Evolutionary conservation across 148 eudicot genomes (phyloP).

Genomic region (Camellia japonica): DNA sequence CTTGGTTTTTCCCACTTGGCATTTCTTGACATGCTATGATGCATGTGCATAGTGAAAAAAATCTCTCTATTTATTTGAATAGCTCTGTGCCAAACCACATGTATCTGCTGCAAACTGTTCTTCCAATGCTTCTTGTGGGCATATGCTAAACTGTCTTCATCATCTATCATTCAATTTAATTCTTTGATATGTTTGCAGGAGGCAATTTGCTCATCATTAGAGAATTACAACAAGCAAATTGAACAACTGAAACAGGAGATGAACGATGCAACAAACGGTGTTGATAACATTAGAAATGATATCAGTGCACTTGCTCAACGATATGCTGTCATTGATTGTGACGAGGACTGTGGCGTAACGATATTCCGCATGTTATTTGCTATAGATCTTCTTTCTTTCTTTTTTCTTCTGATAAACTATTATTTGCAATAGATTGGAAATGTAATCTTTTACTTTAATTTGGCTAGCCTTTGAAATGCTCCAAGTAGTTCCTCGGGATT

Average conservation of each 20-base stretch:
- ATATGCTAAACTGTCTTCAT: neutral
- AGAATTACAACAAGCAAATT: slow-evolving; percentile 95
- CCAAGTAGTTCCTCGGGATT: neutral
- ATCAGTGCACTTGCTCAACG: slow-evolving; percentile 96
- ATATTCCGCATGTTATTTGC: slow-evolving; percentile 15
- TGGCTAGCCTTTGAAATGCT: slow-evolving; percentile 14
- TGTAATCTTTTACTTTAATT: neutral
- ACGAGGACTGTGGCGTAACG: slow-evolving; percentile 95
- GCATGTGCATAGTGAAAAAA: neutral
- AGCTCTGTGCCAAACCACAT: neutral
- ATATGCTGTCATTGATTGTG: slow-evolving; percentile 87
- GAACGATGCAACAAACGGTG: slow-evolving; percentile 98
- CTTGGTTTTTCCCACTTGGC: neutral
- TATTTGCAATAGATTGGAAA: neutral
- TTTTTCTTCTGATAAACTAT: too few species aligned
- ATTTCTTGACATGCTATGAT: neutral
- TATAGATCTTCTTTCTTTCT: neutral
- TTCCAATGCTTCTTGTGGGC: neutral
- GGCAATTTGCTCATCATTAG: slow-evolving; percentile 94
- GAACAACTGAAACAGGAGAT: slow-evolving; percentile 91
- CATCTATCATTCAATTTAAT: neutral
- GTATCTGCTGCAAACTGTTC: neutral
- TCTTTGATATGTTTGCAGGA: slow-evolving; percentile 51
- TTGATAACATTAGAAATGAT: slow-evolving; percentile 94
- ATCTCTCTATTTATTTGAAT: neutral